Base-by-base conservation (phyloP, 176 grass and related monocot genomes). In the Ampelocalamus luodianensis region DNA sequence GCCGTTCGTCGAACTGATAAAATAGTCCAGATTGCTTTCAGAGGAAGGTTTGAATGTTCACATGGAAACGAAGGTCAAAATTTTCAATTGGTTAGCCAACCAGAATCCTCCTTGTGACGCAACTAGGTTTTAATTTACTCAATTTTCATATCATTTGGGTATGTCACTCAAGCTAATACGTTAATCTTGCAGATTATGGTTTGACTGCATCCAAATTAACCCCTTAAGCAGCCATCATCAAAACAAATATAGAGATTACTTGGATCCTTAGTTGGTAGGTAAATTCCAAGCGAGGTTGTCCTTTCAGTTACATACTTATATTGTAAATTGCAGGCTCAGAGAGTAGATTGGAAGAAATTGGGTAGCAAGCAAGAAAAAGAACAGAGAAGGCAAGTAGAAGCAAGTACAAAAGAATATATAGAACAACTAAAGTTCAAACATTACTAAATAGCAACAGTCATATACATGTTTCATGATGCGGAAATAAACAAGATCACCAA, bases 21-120 rank as follows among this genome's bases (percentile, higher is more conserved):
- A 42, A 51, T 85, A 85, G 10, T 65, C 32, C 4, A 9, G 63
- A 81, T 88, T 89, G 88, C 93, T 81, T 95, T 85, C 86, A 37
- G 70, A 82, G 51, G 61, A 85, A 87, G 86, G 77, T 91, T 87
- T 84, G 69, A 87, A 83, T 51, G 68, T 32, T 74, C 85, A 4
- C 76, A 76, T 55, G 48, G 42, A 80, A 80, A 80, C 44, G 62
- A 60, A 42, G 73, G 62, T 76, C 62, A 13, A 54, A 44, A 70
- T 78, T 56, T 73, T 82, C 78, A 80, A 83, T 88, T 61, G 12
- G 27, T 85, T 75, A 87, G 65, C 67, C 82, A 92, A 58, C 40
- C 49, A 85, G 18, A 86, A 87, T 54, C 80, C 75, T 68, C 63
- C 80, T 84, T 80, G 61, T 84, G 89, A 76, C 53, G 85, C 76